These are phyloP conservation scores for Marasmius fiardii DNA, from an alignment of 1,284 basidiomycete genomes.

Conservation along the genomic window DNA sequence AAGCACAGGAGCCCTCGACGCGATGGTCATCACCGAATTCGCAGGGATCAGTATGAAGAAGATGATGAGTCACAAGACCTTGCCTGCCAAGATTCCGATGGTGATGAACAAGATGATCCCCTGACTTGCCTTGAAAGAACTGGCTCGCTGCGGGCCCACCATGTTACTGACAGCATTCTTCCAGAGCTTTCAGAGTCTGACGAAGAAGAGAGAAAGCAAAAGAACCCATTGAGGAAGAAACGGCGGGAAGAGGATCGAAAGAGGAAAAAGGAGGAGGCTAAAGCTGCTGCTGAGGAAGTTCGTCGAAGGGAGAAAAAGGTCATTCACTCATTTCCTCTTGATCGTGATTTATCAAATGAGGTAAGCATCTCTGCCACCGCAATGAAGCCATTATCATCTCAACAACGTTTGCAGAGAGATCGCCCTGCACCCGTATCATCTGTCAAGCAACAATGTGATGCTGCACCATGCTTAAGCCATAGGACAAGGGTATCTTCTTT, in stretches of 20 bases:
- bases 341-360: neutral
- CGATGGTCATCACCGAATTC: neutral
- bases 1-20: neutral
- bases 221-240: neutral
- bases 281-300: neutral
- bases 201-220: neutral
- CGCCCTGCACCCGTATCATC: too few species aligned
- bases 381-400: too few species aligned
- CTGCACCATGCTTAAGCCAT: too few species aligned
- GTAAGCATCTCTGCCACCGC: too few species aligned
- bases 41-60: neutral
- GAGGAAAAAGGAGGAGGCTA: neutral
- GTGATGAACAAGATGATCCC: slow-evolving; percentile 28
- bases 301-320: neutral
- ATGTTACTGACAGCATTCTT: neutral
- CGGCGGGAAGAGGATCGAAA: neutral
- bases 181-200: neutral
- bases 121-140: slow-evolving; percentile 9
- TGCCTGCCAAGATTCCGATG: slow-evolving; percentile 23
- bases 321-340: neutral
- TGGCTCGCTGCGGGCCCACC: neutral
- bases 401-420: too few species aligned
- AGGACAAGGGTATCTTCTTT: too few species aligned
- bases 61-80: slow-evolving; percentile 21
- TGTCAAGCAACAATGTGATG: too few species aligned